Conservation (phyloP, 2,329 filamentous ascomycete genomes). For the Westerdykella aurantiaca region DNA sequence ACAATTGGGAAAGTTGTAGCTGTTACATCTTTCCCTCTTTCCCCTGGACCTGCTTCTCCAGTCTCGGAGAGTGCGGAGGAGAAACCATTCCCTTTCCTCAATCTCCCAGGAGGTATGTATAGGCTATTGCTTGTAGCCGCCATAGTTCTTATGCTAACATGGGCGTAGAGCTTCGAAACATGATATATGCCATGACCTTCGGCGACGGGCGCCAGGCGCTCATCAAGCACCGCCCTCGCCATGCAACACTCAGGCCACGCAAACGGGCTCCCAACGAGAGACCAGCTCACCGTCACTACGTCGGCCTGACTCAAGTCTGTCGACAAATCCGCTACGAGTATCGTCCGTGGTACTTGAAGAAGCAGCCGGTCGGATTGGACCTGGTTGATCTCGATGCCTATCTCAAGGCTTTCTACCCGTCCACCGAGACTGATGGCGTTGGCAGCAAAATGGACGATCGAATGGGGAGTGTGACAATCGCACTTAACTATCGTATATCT, state of each 20-base stretch:
- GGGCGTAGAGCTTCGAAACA: not conserved
- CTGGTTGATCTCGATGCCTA: conserved; percentile 17
- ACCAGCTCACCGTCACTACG: no score
- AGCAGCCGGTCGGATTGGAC: conserved; percentile 25
- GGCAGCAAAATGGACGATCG: not conserved
- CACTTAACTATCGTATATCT: conserved; percentile 13
- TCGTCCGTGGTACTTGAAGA: conserved; percentile 16
- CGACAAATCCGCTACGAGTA: conserved; percentile 21
- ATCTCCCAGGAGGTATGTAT: conserved; percentile 18
- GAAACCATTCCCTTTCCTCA: conserved; percentile 13
- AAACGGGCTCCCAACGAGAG: not conserved
- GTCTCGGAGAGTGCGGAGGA: not conserved
- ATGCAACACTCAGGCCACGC: conserved; percentile 19
- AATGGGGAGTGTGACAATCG: conserved; percentile 24
- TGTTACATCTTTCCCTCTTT: no score
- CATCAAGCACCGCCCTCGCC: conserved; percentile 20
- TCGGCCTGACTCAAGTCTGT: conserved; percentile 17
- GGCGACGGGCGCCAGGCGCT: conserved; percentile 15
- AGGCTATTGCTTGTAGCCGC: no score
- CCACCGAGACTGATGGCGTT: not conserved
- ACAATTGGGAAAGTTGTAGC: no score
- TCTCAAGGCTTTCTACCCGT: conserved; percentile 16
- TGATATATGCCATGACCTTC: not conserved
- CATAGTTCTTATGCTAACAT: not conserved
- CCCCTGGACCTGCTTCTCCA: no score